These are phyloP conservation scores for Daedalea quercina DNA, from an alignment of 768 basidiomycete species.

Conservation along the genomic window DNA sequence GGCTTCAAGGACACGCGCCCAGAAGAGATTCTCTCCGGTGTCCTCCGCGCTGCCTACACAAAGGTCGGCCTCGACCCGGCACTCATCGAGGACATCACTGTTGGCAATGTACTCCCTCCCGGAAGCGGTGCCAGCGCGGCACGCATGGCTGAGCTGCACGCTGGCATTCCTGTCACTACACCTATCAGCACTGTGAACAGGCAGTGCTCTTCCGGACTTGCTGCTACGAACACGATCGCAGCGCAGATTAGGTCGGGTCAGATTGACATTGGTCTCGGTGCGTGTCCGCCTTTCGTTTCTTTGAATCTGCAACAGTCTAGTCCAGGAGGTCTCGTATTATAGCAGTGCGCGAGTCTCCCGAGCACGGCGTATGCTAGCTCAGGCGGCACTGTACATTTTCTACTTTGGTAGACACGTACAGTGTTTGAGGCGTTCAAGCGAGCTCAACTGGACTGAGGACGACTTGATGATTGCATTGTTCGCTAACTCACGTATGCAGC, in stretches of 20 bases:
- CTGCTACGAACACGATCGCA: slow-evolving; percentile 77
- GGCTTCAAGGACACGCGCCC: slow-evolving; percentile 88
- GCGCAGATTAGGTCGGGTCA: slow-evolving; percentile 72
- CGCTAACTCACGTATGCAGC: slow-evolving; percentile 30
- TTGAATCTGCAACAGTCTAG: neutral
- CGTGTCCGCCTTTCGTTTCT: slow-evolving; percentile 15
- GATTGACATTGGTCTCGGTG: slow-evolving; percentile 87
- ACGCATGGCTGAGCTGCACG: slow-evolving; percentile 81
- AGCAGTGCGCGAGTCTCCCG: too few species aligned
- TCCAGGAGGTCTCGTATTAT: too few species aligned
- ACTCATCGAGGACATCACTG: slow-evolving; percentile 77
- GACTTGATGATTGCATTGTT: too few species aligned
- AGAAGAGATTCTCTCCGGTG: slow-evolving; percentile 72
- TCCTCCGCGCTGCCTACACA: slow-evolving; percentile 68
- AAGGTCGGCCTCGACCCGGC: slow-evolving; percentile 67
- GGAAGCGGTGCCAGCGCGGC: slow-evolving; percentile 78
- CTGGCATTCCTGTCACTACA: slow-evolving; percentile 75
- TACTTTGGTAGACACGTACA: too few species aligned
- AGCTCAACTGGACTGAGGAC: too few species aligned
- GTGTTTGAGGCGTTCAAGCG: too few species aligned
- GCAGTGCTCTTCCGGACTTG: slow-evolving; percentile 85
- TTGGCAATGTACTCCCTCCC: slow-evolving; percentile 86
- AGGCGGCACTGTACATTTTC: too few species aligned
- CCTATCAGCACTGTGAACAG: slow-evolving; percentile 82
- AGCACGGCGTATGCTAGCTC: too few species aligned